Evolutionary conservation across 306 rosid species (phyloP), one percentile per base, ranked within the genome.

Genomic region (Begonia peltatifolia): DNA sequence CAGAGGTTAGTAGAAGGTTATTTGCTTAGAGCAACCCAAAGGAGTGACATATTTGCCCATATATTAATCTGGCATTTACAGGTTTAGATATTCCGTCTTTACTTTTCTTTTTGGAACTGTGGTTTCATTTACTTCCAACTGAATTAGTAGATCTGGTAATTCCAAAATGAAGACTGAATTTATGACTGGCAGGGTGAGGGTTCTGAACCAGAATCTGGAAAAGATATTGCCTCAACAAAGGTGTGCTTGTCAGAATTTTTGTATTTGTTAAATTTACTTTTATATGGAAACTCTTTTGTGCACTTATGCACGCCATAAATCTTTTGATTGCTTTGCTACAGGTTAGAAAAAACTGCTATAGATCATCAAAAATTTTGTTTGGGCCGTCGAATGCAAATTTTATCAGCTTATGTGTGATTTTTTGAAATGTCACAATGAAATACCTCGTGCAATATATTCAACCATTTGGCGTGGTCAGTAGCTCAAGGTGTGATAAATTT

Each of bases 41-140:
- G 99, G 74, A 80, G 95, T 73, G 95, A 90, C 61, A 68, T 90
- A 65, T 90, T 90, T 75, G 87, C 99, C 41, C 99, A 90, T 66
- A 86, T 83, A 64, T 87, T 90, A 69, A 83, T 90, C 66, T 90
- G 99, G 99, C 87, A 86, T 74, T 68, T 90, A 59, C 99, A 86
- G 99, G 99, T 61, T 41, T 59, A 67, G 49, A 50, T 7, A 44
- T 44, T 44, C 14, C 48, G 3, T 44, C 48, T 44, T 44, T n/a
- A 11, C 48, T 44, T 44, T 11, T 44, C 48, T 44, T 44, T 4
- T 44, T 44, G 12, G 48, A 44, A 44, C 11, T 30, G 36, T 52
- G 22, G 47, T 14, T 16, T 41, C 22, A 50, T 49, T 48, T 59
- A 41, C 44, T 38, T 13, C 66, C 51, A 23, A 17, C 59, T 25